Percentiles rank a stretch among this genome's conserved stretches.
phyloP scores from a whole-genome alignment of 257 asterid species.

The Osmanthus fragrans region DNA sequence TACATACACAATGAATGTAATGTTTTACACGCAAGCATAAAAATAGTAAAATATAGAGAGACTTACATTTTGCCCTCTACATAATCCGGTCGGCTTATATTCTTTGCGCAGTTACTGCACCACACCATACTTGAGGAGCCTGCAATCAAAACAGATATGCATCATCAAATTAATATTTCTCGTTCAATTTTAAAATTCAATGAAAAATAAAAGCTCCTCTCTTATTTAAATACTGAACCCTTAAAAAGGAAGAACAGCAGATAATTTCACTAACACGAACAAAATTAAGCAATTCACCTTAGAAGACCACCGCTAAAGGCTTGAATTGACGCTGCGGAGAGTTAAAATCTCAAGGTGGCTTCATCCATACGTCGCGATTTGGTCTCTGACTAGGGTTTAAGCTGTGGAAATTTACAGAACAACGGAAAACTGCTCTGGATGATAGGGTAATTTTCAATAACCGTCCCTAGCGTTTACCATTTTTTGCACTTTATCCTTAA shows the following conservation, averaged over 20 bases:
- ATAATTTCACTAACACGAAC: background rate
- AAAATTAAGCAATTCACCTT: background rate
- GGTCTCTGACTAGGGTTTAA: too few species aligned
- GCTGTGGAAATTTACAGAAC: too few species aligned
- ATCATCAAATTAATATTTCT: background rate
- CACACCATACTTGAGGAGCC: slow-evolving; percentile 37
- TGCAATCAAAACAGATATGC: slow-evolving; percentile 23
- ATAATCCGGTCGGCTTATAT: slow-evolving; percentile 28
- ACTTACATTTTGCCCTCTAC: slow-evolving; percentile 53
- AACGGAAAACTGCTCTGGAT: too few species aligned
- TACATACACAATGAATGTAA: background rate
- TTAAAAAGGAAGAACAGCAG: background rate
- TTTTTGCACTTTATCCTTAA: too few species aligned
- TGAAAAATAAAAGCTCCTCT: background rate
- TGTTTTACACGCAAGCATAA: background rate
- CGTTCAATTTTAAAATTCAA: background rate
- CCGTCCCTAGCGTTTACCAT: too few species aligned
- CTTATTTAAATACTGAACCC: background rate
- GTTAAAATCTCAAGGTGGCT: too few species aligned
- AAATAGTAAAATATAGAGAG: background rate
- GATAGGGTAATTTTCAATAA: background rate
- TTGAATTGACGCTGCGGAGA: too few species aligned
- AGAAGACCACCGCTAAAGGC: too few species aligned
- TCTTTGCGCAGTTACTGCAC: slow-evolving; percentile 47
- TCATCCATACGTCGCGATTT: too few species aligned